phyloP scores from a whole-genome alignment of 192 early-diverging fungal species.

The Oehlia diaphana region DNA sequence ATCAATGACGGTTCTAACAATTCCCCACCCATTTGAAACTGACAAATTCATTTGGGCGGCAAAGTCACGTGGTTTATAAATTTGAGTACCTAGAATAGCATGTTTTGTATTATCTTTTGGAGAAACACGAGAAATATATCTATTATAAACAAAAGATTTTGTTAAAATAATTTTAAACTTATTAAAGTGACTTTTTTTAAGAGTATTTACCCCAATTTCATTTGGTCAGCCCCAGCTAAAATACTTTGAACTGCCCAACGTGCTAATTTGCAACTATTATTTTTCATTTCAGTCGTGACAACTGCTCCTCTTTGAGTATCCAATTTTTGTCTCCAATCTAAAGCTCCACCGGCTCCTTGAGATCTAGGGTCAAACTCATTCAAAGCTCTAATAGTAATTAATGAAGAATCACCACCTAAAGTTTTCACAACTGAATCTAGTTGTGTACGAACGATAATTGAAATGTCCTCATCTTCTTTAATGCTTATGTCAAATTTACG shows the following conservation, averaged over 20 bases:
- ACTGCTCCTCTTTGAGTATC: constrained; percentile 95
- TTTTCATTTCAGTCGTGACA: constrained; percentile 96
- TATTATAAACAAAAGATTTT: constrained; percentile 3
- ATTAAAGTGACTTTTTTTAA: constrained; percentile 3
- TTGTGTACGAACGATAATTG: constrained; percentile 85
- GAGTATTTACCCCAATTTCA: constrained; percentile 76
- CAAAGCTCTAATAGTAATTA: constrained; percentile 76
- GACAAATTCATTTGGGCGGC: constrained; percentile 85
- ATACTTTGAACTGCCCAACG: constrained; percentile 94
- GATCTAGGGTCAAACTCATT: constrained; percentile 93
- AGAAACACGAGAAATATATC: constrained; percentile 72
- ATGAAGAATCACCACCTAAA: constrained; percentile 44
- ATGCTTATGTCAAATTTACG: constrained; percentile 77
- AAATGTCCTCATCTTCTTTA: constrained; percentile 60
- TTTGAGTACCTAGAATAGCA: constrained; percentile 77
- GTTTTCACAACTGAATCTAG: constrained; percentile 77
- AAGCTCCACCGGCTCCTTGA: constrained; percentile 79
- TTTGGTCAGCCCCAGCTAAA: constrained; percentile 83
- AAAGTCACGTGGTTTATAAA: constrained; percentile 89
- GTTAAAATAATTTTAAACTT: background rate
- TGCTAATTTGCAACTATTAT: constrained; percentile 93
- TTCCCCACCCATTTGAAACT: constrained; percentile 91
- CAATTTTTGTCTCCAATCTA: constrained; percentile 93
- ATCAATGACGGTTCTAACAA: constrained; percentile 92
- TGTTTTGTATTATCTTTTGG: constrained; percentile 82